Evolutionary conservation across 2,329 filamentous ascomycete genomes (phyloP).

Genomic region (Phialocephala sp.): DNA sequence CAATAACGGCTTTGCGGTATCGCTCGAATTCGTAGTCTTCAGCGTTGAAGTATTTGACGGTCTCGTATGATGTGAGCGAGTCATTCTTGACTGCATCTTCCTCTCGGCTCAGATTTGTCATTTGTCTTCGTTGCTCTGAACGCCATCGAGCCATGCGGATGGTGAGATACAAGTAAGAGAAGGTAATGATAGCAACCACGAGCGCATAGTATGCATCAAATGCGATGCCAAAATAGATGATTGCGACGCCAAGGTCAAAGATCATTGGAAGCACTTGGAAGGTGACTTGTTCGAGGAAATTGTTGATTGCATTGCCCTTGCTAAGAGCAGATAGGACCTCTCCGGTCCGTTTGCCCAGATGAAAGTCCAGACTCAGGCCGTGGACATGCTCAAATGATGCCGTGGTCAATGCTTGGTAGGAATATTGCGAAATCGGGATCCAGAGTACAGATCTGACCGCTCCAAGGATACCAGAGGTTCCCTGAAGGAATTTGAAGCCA

Average conservation of each 20-base stretch:
- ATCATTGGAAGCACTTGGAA: conserved; percentile 97
- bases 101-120: conserved; percentile 93
- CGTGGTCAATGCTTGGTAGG: conserved; percentile 90
- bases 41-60: conserved; percentile 89
- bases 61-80: conserved; percentile 98
- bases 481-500: conserved; percentile 80
- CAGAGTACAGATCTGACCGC: conserved; percentile 83
- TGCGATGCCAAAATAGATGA: conserved; percentile 76
- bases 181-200: conserved; percentile 87
- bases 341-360: conserved; percentile 93
- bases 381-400: conserved; percentile 98
- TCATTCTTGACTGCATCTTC: conserved; percentile 99
- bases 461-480: conserved; percentile 84
- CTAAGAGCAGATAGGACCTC: conserved; percentile 95
- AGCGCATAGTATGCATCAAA: conserved; percentile 93
- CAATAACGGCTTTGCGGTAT: conserved; percentile 72
- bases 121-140: conserved; percentile 86
- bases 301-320: conserved; percentile 95
- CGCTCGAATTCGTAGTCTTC: conserved; percentile 79
- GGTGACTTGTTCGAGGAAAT: conserved; percentile 93
- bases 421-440: conserved; percentile 97
- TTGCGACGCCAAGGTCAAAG: conserved; percentile 83
- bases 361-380: conserved; percentile 92
- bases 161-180: conserved; percentile 95
- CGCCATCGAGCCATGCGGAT: conserved; percentile 95